Base-by-base conservation (phyloP, 306 rosid genomes). In the Cicer cuneatum region DNA sequence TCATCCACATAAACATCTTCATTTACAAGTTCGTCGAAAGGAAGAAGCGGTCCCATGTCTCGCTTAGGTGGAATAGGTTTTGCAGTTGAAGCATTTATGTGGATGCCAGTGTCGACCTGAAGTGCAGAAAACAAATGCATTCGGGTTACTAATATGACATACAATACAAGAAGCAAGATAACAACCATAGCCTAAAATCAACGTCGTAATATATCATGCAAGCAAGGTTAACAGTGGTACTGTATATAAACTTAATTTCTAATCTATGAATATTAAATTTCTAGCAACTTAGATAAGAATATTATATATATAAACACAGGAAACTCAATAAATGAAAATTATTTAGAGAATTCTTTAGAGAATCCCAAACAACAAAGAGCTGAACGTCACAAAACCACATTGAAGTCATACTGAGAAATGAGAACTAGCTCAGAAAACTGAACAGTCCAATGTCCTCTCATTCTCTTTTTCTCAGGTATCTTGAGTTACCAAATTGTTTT, bases 21-120 rank as follows among this genome's bases (percentile, higher is more conserved):
- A 63, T 83, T 51, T 82, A 85, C 69, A 76, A 91, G 87, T 77
- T 88, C 95, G 48, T 90, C 80, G 8, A 94, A 94, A 57, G 95
- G 87, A 83, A 90, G 82, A 83, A 94, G 98, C 12, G 90, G 97
- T 72, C 87, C 92, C 69, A 78, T 52, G 40, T 90, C 91, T 78
- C 76, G 76, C 69, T 75, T 69, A 4, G 48, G 57, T 85, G 69
- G 81, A 33, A 24, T 16, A 4, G 88, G 88, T 73, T 91, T 83
- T 66, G 58, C 56, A 12, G 81, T 78, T 47, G 96, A 90, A 58
- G 86, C 81, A 77, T 83, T 82, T 33, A 88, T 74, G 52, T 80
- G 88, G 81, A 72, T 73, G 69, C 81, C 78, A 62, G 88, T 68
- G 59, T 64, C 10, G 15, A 76, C 87, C 98, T 94, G 77, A 42